phyloP scores from a whole-genome alignment of 2,329 filamentous ascomycete genomes.

The Epicoccum nigrum region DNA sequence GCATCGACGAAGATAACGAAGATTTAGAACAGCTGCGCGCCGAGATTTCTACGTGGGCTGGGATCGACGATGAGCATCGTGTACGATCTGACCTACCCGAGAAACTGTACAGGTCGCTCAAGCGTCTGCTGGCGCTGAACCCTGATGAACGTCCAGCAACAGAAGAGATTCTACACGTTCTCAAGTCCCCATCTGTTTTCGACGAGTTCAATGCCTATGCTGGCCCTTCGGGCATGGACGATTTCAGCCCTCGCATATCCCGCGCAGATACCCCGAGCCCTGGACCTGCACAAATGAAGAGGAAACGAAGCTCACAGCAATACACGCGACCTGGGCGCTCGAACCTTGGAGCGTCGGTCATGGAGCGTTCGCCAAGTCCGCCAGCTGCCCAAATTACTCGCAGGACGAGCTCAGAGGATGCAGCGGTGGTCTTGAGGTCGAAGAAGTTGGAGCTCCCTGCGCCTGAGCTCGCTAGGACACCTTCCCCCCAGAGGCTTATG shows the following conservation, averaged over 20 bases:
- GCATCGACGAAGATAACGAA: constrained; percentile 87
- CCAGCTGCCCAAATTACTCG: constrained; percentile 23
- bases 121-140: constrained; percentile 77
- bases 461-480: constrained; percentile 23
- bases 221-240: constrained; percentile 41
- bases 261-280: constrained; percentile 52
- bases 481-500: constrained; percentile 39
- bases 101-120: constrained; percentile 83
- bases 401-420: constrained; percentile 33
- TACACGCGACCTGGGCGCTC: constrained; percentile 42
- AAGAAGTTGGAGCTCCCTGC: constrained; percentile 37
- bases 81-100: constrained; percentile 82
- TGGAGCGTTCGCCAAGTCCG: constrained; percentile 45
- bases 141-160: constrained; percentile 80
- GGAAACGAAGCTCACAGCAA: constrained; percentile 32
- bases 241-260: constrained; percentile 50
- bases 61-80: constrained; percentile 78
- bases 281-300: constrained; percentile 29
- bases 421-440: constrained; percentile 38
- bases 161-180: constrained; percentile 79
- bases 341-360: constrained; percentile 41
- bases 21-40: constrained; percentile 82
- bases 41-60: constrained; percentile 87
- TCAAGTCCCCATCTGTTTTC: constrained; percentile 68
- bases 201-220: constrained; percentile 54